Evolutionary conservation across 1,284 basidiomycete species (phyloP).

Genomic region (Naganishia cerealis): DNA sequence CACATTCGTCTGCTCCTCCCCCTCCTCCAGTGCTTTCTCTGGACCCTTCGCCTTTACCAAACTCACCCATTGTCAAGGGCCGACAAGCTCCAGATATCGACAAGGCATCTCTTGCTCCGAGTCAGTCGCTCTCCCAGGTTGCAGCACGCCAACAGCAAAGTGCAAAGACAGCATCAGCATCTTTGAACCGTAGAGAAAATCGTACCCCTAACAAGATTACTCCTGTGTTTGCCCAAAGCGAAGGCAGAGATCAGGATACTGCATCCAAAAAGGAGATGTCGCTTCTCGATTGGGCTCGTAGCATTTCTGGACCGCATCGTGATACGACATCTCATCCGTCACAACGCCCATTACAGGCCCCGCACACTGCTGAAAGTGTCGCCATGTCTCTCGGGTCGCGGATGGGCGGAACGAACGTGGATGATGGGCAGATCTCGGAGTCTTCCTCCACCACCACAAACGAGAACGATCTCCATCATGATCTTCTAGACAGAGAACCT

Average conservation of each 20-base stretch:
- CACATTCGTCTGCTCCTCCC: not conserved
- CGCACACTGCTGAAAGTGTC: no score
- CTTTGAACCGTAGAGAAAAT: no score
- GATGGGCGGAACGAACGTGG: conserved; percentile 3
- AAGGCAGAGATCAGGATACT: not conserved
- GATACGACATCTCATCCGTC: no score
- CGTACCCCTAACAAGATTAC: no score
- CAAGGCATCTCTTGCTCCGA: conserved; percentile 4
- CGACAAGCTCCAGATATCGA: not conserved
- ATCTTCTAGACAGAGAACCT: no score
- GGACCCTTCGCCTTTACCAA: not conserved
- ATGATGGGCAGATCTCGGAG: not conserved
- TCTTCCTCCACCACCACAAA: not conserved
- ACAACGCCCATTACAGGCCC: no score
- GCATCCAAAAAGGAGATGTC: not conserved
- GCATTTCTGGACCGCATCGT: not conserved
- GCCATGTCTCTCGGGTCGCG: not conserved
- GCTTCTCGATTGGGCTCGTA: conserved; percentile 19
- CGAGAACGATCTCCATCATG: no score
- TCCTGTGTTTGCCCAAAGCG: not conserved
- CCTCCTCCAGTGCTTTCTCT: not conserved
- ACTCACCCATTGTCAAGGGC: not conserved
- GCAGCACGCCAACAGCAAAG: not conserved
- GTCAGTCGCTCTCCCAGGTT: conserved; percentile 15
- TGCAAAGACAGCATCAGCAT: not conserved